Percentiles rank a stretch among this genome's conserved stretches.
Evolutionary conservation across 140 eudicot species (phyloP).

Genomic region (Flaveria floridana): DNA sequence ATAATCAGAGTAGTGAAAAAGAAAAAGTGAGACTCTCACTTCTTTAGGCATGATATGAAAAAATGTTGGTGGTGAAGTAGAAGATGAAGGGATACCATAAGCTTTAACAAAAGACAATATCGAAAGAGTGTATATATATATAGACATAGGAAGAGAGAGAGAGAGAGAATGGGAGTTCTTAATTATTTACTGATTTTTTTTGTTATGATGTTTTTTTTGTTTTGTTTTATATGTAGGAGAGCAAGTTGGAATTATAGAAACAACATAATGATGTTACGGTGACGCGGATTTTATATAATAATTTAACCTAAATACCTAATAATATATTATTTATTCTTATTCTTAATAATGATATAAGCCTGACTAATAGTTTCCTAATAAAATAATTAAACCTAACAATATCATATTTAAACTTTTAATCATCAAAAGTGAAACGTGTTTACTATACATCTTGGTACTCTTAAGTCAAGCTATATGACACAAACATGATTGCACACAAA

Average conservation of each 20-base stretch:
- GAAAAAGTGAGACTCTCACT: background rate
- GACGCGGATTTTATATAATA: too few species aligned
- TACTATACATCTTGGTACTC: too few species aligned
- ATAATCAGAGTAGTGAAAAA: too few species aligned
- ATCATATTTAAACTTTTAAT: too few species aligned
- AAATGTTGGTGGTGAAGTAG: background rate
- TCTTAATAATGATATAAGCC: too few species aligned
- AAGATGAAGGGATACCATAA: background rate
- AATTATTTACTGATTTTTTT: background rate
- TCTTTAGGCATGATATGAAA: background rate
- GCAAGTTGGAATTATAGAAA: slow-evolving; percentile 9
- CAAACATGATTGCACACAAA: too few species aligned
- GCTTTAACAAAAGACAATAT: slow-evolving; percentile 2
- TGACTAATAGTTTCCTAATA: too few species aligned
- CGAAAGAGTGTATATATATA: background rate
- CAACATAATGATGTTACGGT: background rate
- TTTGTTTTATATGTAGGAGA: background rate
- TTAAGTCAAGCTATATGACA: too few species aligned
- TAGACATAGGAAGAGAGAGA: slow-evolving; percentile 3
- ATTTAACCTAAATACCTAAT: too few species aligned
- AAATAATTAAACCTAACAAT: too few species aligned
- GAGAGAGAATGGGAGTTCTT: background rate
- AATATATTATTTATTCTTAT: too few species aligned
- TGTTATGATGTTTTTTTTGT: background rate
- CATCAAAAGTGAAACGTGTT: too few species aligned